Percentiles rank a stretch among this genome's conserved stretches.
Evolutionary conservation across 228 moss, liverwort and hornwort genomes (phyloP).

Genomic region (Sphagnum magellanicum): DNA sequence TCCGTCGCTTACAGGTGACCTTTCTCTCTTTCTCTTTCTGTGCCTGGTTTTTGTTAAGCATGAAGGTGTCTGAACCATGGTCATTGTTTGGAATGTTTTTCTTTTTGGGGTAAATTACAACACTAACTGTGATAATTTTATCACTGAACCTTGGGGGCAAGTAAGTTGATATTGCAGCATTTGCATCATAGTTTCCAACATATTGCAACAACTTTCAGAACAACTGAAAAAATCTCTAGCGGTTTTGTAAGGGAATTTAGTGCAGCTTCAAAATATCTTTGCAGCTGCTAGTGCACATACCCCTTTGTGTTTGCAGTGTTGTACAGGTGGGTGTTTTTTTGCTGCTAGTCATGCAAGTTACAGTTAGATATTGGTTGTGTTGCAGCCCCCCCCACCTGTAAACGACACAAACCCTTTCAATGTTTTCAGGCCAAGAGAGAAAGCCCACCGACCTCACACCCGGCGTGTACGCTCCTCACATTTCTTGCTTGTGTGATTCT

Average conservation of each 20-base stretch:
- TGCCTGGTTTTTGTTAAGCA: background rate
- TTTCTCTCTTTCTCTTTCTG: background rate
- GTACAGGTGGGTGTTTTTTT: too few relatives aligned
- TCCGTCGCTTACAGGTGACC: conserved; percentile 89
- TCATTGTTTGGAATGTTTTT: background rate
- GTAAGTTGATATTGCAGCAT: too few relatives aligned
- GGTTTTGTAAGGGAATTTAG: too few relatives aligned
- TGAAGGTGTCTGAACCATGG: background rate
- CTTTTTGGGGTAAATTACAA: background rate
- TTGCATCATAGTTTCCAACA: too few relatives aligned
- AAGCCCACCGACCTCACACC: conserved; percentile 94
- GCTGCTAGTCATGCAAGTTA: too few relatives aligned
- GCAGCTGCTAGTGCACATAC: too few relatives aligned
- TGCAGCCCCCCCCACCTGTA: conserved; percentile 97
- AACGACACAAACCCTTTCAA: conserved; percentile 99
- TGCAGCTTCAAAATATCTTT: too few relatives aligned
- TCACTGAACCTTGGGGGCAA: too few relatives aligned
- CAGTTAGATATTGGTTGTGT: conserved; percentile 3
- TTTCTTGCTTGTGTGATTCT: background rate
- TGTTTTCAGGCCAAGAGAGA: conserved; percentile 98
- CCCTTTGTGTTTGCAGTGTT: too few relatives aligned
- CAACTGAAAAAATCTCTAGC: too few relatives aligned
- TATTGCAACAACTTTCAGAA: too few relatives aligned
- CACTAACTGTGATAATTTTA: too few relatives aligned
- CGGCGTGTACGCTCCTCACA: conserved; percentile 57